Base-by-base conservation (phyloP, 805 yeast genomes). In the Pichia occidentalis region DNA sequence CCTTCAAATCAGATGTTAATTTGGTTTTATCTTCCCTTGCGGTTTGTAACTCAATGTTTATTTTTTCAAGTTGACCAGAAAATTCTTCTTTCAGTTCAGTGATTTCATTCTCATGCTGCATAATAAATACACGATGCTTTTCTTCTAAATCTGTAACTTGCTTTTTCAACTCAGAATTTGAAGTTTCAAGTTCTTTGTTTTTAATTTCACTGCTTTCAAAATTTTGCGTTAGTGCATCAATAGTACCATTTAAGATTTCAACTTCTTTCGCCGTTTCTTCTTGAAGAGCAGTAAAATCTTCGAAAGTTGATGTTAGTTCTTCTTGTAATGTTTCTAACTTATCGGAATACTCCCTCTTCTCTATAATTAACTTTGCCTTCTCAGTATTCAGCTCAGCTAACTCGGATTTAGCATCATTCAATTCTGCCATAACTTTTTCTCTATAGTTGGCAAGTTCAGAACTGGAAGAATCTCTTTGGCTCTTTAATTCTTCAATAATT, bases 181-280 rank as follows among this genome's bases (percentile, higher is more conserved):
- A 13, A 1, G 23, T 28, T 11, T 35, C 36, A 8, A 53, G 24
- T 4, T 29, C 37, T 5, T 29, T 33, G 14, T 47, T 47, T 19
- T 30, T 22, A 7, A 40, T 41, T 20, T 41, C 37, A 17, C 40
- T 32, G 1, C 27, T 16, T 11, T 40, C 46, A 18, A 45, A 23
- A 17, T 42, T 41, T 12, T 39, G 44, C n/a, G 56, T 52, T 30
- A 59, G 42, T 11, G 47, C 46, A 24, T 51, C 57, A 16, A 62
- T 44, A 23, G 55, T 54, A 4, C 50, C 43, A 2, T 73, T 73
- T 13, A 75, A 52, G 1, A 45, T 44, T 3, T 49, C 45, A 16
- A 46, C 31, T 19, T 55, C 53, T 10, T 42, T 46, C 4, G 45
- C 18, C 4, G 52, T 36, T 29, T 52, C 51, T 7, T 45, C 45